Evolutionary conservation across 192 early-diverging fungal species (phyloP).

Genomic region (Diversispora epigaea): DNA sequence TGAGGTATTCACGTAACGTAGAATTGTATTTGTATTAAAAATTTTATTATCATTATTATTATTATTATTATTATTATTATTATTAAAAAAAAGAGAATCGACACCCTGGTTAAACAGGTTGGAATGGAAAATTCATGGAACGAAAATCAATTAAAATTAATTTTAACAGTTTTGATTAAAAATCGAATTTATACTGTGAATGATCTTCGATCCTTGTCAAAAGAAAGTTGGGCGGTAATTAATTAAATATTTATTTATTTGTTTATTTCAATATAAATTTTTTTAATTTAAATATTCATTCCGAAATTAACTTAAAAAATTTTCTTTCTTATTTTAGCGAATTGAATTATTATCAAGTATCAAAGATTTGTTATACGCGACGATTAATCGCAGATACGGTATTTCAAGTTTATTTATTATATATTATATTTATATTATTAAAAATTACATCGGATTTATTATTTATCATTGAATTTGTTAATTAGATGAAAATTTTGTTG

Average conservation of each 20-base stretch:
- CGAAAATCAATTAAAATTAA: constrained; percentile 44
- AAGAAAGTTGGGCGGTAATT: constrained; percentile 52
- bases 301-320: no score
- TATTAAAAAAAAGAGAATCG: constrained; percentile 40
- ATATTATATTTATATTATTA: no score
- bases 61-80: not conserved
- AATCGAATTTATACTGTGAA: constrained; percentile 51
- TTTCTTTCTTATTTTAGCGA: not conserved
- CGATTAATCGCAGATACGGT: not conserved
- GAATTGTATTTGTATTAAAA: no score
- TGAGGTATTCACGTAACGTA: no score
- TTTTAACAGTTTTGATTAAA: constrained; percentile 42
- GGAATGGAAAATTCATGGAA: constrained; percentile 53
- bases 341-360: constrained; percentile 10
- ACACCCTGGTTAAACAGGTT: constrained; percentile 50
- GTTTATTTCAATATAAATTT: not conserved
- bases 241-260: not conserved
- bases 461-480: no score
- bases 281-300: not conserved
- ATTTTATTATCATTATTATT: no score
- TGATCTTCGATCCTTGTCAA: constrained; percentile 51
- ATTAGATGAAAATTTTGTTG: no score
- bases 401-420: not conserved
- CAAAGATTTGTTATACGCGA: constrained; percentile 12
- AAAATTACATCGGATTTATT: no score